phyloP scores from a whole-genome alignment of 192 early-diverging fungal species.

The Funneliformis mosseae region DNA sequence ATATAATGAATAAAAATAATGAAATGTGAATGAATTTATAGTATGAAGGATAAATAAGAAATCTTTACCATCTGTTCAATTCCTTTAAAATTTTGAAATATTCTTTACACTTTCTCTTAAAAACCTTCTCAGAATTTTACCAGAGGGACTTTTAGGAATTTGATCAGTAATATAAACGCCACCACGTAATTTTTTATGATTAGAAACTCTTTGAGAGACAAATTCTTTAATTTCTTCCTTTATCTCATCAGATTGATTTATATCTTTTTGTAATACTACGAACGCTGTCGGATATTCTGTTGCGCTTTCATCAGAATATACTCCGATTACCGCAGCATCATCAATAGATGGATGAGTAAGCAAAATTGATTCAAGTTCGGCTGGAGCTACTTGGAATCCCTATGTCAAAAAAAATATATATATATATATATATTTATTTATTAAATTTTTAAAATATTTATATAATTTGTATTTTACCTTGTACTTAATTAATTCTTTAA shows the following conservation, averaged over 20 bases:
- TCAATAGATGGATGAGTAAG: slow-evolving; percentile 69
- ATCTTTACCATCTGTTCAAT: too few relatives aligned
- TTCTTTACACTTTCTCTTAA: slow-evolving; percentile 44
- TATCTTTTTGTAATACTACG: slow-evolving; percentile 57
- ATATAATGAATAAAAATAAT: too few relatives aligned
- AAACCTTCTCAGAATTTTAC: slow-evolving; percentile 80
- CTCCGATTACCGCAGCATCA: slow-evolving; percentile 70
- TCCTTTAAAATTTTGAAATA: too few relatives aligned
- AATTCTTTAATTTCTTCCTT: slow-evolving; percentile 54
- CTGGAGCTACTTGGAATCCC: slow-evolving; percentile 79
- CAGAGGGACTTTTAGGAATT: slow-evolving; percentile 78
- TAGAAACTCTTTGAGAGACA: slow-evolving; percentile 61
- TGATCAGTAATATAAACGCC: slow-evolving; percentile 70
- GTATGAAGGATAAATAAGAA: too few relatives aligned
- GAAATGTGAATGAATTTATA: too few relatives aligned
- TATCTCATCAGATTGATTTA: slow-evolving; percentile 42
- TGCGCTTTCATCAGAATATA: slow-evolving; percentile 62
- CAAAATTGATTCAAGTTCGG: slow-evolving; percentile 81
- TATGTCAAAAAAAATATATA: neutral
- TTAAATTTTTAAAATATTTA: neutral
- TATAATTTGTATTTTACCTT: slow-evolving; percentile 62
- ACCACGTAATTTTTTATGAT: slow-evolving; percentile 79
- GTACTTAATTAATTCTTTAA: slow-evolving; percentile 95
- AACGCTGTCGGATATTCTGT: slow-evolving; percentile 81
- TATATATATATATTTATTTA: too few relatives aligned